Evolutionary conservation across 2,329 filamentous ascomycete genomes (phyloP).

Genomic region (Thielaviopsis populi): DNA sequence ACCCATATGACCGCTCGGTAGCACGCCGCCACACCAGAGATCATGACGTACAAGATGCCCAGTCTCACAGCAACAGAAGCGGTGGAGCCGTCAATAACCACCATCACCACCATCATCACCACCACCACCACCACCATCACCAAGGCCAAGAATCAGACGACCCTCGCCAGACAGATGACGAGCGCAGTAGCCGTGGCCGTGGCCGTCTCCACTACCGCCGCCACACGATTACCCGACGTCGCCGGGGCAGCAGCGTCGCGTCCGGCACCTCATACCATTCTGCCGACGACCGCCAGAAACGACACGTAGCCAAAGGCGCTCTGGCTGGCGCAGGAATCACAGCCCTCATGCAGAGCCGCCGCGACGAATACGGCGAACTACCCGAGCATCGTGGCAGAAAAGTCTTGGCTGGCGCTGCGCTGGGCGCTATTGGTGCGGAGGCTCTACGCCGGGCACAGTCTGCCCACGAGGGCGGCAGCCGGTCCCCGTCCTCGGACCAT

Average conservation of each 20-base stretch:
- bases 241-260: conserved; percentile 32
- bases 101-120: conserved; percentile 25
- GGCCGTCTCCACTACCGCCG: conserved; percentile 29
- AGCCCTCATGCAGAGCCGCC: conserved; percentile 42
- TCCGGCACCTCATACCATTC: conserved; percentile 22
- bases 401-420: conserved; percentile 44
- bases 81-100: conserved; percentile 22
- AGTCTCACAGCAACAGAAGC: conserved; percentile 25
- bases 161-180: conserved; percentile 28
- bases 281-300: conserved; percentile 32
- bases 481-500: conserved; percentile 29
- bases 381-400: conserved; percentile 40
- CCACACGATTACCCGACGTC: conserved; percentile 26
- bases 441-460: conserved; percentile 44
- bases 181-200: conserved; percentile 29
- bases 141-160: conserved; percentile 17
- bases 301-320: conserved; percentile 48
- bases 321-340: conserved; percentile 47
- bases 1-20: conserved; percentile 11
- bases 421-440: conserved; percentile 48
- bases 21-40: conserved; percentile 30
- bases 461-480: conserved; percentile 29
- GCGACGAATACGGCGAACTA: conserved; percentile 35
- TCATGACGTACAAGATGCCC: conserved; percentile 33
- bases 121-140: conserved; percentile 26